A percentile compares a stretch with the other conserved stretches of the same genome.
These are phyloP conservation scores for Albophoma yamanashiensis DNA, from an alignment of 2,329 filamentous ascomycete species.

Conservation along the genomic window DNA sequence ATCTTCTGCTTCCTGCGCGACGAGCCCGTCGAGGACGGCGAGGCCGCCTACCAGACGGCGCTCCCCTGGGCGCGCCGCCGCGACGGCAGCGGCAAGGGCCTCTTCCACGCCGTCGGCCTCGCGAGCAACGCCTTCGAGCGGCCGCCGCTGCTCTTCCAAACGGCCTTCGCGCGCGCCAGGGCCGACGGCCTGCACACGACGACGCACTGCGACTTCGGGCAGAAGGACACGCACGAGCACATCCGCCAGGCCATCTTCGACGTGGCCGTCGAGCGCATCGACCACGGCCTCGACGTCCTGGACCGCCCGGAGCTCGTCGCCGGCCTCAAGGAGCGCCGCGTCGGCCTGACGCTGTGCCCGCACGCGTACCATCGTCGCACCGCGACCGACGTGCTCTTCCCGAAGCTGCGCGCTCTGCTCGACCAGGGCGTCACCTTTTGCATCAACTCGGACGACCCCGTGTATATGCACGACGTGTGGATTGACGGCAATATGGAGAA, in stretches of 20 bases:
- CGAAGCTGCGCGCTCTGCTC: conserved; percentile 37
- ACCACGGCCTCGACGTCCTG: conserved; percentile 58
- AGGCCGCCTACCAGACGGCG: conserved; percentile 40
- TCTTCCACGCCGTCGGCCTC: conserved; percentile 34
- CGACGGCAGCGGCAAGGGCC: conserved; percentile 16
- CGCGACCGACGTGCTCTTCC: conserved; percentile 36
- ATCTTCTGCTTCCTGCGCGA: conserved; percentile 65
- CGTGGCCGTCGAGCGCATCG: conserved; percentile 53
- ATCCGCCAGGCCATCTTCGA: conserved; percentile 51
- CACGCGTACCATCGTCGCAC: conserved; percentile 10
- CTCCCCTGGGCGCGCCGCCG: conserved; percentile 22
- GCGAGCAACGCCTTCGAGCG: conserved; percentile 34
- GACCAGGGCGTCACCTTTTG: conserved; percentile 53
- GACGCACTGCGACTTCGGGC: conserved; percentile 39
- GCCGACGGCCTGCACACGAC: conserved; percentile 32
- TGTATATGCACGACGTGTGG: conserved; percentile 47
- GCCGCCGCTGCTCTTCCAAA: conserved; percentile 32
- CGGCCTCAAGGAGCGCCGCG: conserved; percentile 41
- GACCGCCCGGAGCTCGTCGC: conserved; percentile 46
- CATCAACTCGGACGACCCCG: conserved; percentile 62
- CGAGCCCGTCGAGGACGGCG: conserved; percentile 59
- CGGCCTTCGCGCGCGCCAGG: conserved; percentile 23
- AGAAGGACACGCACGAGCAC: conserved; percentile 34
- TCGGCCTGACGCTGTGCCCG: conserved; percentile 60
- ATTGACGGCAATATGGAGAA: conserved; percentile 34